Percentiles rank a stretch among this genome's conserved stretches.
phyloP scores from a whole-genome alignment of 345 rosid genomes.

The Populus tremula region DNA sequence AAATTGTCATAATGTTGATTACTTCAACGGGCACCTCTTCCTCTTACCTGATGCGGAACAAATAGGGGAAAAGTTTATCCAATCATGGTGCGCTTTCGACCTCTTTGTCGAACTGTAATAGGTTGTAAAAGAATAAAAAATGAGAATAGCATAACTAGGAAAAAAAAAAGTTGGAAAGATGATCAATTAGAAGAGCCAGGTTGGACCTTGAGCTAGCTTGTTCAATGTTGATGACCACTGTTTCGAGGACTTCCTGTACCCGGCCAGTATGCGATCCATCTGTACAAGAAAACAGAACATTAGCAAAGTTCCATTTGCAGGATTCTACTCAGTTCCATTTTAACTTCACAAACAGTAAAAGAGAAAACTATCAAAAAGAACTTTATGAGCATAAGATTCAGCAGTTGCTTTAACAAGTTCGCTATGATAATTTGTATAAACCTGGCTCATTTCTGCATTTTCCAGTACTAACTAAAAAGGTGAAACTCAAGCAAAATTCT shows the following conservation, averaged over 20 bases:
- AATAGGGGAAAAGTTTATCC: conserved; percentile 42
- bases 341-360: neutral
- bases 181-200: neutral
- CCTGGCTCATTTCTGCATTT: neutral
- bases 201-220: conserved; percentile 91
- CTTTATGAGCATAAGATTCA: neutral
- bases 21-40: neutral
- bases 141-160: neutral
- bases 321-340: neutral
- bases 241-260: conserved; percentile 87
- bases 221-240: conserved; percentile 94
- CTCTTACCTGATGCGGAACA: neutral
- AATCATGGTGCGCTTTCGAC: conserved; percentile 91
- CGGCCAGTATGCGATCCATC: conserved; percentile 80
- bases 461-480: neutral
- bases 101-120: conserved; percentile 77
- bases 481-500: neutral
- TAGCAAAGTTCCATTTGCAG: neutral
- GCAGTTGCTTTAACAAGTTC: neutral
- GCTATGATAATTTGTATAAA: neutral
- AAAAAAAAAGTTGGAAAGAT: conserved; percentile 1
- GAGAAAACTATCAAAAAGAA: neutral
- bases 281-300: conserved; percentile 22
- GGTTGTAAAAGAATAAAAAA: conserved; percentile 6
- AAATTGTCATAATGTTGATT: neutral